A percentile compares a stretch with the other conserved stretches of the same genome.
These are phyloP conservation scores for Lycium barbarum DNA, from an alignment of 257 asterid species.

Conservation along the genomic window DNA sequence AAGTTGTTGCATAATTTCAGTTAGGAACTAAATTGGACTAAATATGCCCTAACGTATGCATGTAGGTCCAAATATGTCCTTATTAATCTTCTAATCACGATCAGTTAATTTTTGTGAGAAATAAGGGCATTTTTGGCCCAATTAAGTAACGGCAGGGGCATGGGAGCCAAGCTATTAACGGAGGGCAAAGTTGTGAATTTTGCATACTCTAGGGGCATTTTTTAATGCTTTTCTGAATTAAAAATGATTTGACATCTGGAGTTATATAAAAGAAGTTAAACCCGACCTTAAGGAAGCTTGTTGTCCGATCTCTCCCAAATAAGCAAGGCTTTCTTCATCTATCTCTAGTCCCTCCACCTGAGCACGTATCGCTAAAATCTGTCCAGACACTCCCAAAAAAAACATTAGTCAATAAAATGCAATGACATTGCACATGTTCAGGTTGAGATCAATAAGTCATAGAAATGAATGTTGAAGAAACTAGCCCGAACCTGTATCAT, in stretches of 20 bases:
- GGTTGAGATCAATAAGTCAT: not conserved
- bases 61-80: no score
- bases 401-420: not conserved
- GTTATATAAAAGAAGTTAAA: not conserved
- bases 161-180: no score
- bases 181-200: no score
- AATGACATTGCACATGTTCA: not conserved
- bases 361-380: constrained; percentile 95
- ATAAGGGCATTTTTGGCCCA: no score
- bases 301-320: constrained; percentile 85
- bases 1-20: no score
- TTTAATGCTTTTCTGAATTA: no score
- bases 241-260: not conserved
- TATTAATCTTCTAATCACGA: no score
- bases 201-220: no score
- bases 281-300: constrained; percentile 81
- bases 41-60: no score
- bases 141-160: no score
- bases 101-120: no score
- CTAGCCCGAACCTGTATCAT: constrained; percentile 79
- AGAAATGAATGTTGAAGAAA: not conserved
- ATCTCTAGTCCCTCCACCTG: constrained; percentile 90
- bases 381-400: constrained; percentile 26
- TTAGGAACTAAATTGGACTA: no score
- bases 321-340: constrained; percentile 92